These are phyloP conservation scores for Stagonosporopsis rhizophila DNA, from an alignment of 2,329 filamentous ascomycete species.

Conservation along the genomic window DNA sequence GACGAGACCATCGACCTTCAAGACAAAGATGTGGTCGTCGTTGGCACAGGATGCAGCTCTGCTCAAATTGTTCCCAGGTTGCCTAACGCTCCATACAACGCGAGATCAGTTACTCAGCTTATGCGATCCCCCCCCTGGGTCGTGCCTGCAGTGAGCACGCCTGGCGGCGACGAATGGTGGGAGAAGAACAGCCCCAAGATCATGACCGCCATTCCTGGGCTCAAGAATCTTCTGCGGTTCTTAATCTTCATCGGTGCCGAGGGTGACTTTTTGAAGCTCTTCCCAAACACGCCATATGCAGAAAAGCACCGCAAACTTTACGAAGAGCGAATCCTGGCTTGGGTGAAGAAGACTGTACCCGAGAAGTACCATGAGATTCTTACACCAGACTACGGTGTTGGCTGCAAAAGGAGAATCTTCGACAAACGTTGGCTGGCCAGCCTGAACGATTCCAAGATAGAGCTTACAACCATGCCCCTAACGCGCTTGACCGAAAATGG, in stretches of 20 bases:
- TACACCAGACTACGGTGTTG: conserved; percentile 67
- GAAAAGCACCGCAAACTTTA: conserved; percentile 48
- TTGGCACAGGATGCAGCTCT: conserved; percentile 66
- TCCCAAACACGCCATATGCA: conserved; percentile 51
- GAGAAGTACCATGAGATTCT: conserved; percentile 67
- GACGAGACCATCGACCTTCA: conserved; percentile 59
- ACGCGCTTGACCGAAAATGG: conserved; percentile 57
- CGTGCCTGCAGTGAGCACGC: conserved; percentile 50
- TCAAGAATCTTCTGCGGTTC: conserved; percentile 57
- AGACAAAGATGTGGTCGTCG: conserved; percentile 63
- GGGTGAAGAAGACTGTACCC: conserved; percentile 61
- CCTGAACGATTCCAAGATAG: conserved; percentile 61
- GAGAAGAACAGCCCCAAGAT: conserved; percentile 57
- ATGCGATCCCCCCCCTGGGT: conserved; percentile 67
- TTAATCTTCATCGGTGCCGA: conserved; percentile 54
- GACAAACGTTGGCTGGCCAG: conserved; percentile 63
- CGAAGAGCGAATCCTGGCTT: conserved; percentile 54
- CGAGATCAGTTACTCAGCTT: conserved; percentile 65
- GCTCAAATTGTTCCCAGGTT: conserved; percentile 64
- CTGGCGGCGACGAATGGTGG: conserved; percentile 53
- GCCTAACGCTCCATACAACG: conserved; percentile 55
- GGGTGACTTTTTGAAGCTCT: conserved; percentile 57
- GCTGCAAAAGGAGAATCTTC: conserved; percentile 70
- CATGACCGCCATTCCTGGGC: conserved; percentile 58
- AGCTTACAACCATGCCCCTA: conserved; percentile 61